Base-by-base conservation (phyloP, 208 protist species). In the Porcisia deanei region DNA sequence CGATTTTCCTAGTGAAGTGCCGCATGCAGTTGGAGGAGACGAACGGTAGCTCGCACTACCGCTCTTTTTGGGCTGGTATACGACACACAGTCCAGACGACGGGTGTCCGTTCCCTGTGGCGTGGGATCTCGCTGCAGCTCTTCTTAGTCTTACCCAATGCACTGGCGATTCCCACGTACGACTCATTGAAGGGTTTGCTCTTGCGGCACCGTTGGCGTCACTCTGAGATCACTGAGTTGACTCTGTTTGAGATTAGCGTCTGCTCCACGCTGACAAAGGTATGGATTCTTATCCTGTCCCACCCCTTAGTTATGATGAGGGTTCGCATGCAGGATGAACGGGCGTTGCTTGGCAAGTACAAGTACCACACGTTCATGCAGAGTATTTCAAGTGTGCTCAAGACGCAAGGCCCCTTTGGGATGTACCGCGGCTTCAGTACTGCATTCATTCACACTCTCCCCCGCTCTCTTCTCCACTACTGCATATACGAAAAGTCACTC, bases 241-340 rank as follows among this genome's bases (percentile, higher is more conserved):
- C 66, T 67, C 63, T 92, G 2, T 12, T 83, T 4, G 94, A 96
- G 73, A 85, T 96, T 14, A 85, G 77, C n/a, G 49, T 88, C 63
- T 97, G 94, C 75, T 94, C 94, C 22, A 78, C 83, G 1, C 34
- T 88, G 39, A 91, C 92, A 7, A 96, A 96, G 71, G 47, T 85
- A 1, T 70, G 92, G 60, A 73, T 96, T 14, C 75, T 94, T 0
- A 52, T 83, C 0, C 55, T 97, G 0, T 96, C 92, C 12, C 92
- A 97, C 66, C 94, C 94, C 30, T 68, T 97, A 1, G 79, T 92
- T 14, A 69, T 96, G 63, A 73, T 96, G 52, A 91, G 89, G 73
- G 82, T 94, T 41, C 84, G 92, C 43, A 77, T 97, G 82, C 94
- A 97, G 74, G 94, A 97, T 72, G 84, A 95, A 59, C 89, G 92